These are phyloP conservation scores for Cadophora malorum DNA, from an alignment of 2,329 filamentous ascomycete genomes.

Conservation along the genomic window DNA sequence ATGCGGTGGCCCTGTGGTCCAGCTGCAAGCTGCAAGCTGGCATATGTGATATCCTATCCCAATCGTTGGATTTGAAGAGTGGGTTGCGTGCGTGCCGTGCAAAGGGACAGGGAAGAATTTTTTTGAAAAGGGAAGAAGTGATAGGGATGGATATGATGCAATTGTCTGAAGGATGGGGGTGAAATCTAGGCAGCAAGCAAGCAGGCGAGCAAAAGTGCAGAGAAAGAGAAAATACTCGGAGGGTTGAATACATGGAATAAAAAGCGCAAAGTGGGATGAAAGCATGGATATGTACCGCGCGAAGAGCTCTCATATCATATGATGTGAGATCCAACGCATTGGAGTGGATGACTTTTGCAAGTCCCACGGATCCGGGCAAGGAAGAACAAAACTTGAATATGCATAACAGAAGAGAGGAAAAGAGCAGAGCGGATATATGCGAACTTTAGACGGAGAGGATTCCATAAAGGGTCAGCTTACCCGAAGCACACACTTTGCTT, in stretches of 20 bases:
- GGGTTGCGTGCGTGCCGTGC: not conserved
- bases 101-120: not conserved
- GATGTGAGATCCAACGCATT: not conserved
- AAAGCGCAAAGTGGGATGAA: not conserved
- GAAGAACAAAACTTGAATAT: too few relatives aligned
- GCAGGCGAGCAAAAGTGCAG: too few relatives aligned
- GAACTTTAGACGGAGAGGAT: not conserved
- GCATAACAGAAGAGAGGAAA: too few relatives aligned
- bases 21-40: not conserved
- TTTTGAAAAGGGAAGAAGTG: not conserved
- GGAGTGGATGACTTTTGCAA: not conserved
- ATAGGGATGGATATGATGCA: not conserved
- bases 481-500: slow-evolving; percentile 70
- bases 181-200: not conserved
- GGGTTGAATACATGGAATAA: not conserved
- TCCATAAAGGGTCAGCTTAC: slow-evolving; percentile 49
- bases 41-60: not conserved
- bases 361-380: not conserved
- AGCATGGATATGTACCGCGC: not conserved
- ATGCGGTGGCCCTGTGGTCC: not conserved
- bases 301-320: not conserved
- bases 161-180: not conserved
- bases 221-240: too few relatives aligned
- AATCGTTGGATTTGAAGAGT: not conserved
- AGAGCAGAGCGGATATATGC: not conserved